phyloP scores from a whole-genome alignment of 305 asterid genomes.

The Fraxinus platypoda region DNA sequence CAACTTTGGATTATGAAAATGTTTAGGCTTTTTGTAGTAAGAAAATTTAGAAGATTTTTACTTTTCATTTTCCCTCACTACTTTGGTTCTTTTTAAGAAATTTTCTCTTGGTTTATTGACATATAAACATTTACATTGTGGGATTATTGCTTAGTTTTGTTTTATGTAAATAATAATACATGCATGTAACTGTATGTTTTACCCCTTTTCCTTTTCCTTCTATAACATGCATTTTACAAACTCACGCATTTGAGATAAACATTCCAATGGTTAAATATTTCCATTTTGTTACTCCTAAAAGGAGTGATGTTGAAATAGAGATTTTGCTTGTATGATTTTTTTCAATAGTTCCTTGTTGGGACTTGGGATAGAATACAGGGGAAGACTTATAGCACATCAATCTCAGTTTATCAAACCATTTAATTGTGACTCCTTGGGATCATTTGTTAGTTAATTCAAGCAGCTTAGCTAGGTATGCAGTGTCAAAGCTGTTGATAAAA shows the following conservation, averaged over 20 bases:
- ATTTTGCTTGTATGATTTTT: background rate
- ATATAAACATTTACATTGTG: background rate
- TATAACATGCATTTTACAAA: background rate
- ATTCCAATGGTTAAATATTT: background rate
- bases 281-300: background rate
- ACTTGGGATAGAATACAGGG: background rate
- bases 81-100: background rate
- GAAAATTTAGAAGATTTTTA: background rate
- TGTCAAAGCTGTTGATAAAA: background rate
- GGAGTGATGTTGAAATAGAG: background rate
- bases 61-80: background rate
- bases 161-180: background rate
- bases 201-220: background rate
- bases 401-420: background rate
- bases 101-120: background rate
- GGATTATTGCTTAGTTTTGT: background rate
- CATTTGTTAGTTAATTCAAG: background rate
- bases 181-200: background rate
- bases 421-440: background rate
- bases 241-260: background rate
- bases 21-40: background rate
- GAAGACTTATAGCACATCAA: background rate
- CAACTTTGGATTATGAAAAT: background rate
- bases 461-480: background rate
- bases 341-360: background rate